Base-by-base conservation (phyloP, 2,329 filamentous ascomycete species). In the Mycocentrospora acerina region DNA sequence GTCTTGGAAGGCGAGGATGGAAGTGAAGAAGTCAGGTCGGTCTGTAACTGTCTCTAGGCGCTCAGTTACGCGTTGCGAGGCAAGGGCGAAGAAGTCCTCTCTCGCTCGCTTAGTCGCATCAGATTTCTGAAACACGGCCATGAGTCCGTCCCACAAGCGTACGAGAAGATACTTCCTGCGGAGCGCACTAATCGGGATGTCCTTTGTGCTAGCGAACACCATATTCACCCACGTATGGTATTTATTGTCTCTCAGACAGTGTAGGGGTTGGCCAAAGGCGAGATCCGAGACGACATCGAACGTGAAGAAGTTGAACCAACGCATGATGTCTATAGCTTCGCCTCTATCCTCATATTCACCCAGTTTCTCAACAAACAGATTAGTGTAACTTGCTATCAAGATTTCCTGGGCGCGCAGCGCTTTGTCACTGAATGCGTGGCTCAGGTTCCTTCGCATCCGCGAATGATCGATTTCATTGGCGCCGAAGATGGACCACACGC, bases 351-450 rank as follows among this genome's bases (percentile, higher is more conserved):
- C 38, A 37, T 19, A 60, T 45, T 46, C 53, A 59, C 42, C 53
- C 3, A 73, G 38, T 16, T 59, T 58, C 1, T 46, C 15, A 14
- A 71, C 49, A 6, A 72, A 51, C n/a, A 68, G 50, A 18, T 62
- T 57, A 10, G 68, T 57, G 38, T 71, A 68, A 1, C 32, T 24
- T 26, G 62, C 47, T 32, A 73, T 42, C 44, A 65, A 46, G 8
- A 43, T 32, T 34, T 65, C 56, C 34, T 69, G 66, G 25, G 54
- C 49, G 24, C 55, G 53, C 6, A 69, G 37, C 0, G 62, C 63
- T 32, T 58, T 53, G 18, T 64, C 51, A 3, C 55, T 59, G 45
- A 69, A 68, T 3, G 57, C 59, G 34, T 66, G 51, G 5, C 62
- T 53, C 1, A 68, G 46, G 1, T 62, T 32, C 28, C 60, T 50